These are phyloP conservation scores for Chrysoporthe puriensis DNA, from an alignment of 2,329 filamentous ascomycete species.

Conservation along the genomic window DNA sequence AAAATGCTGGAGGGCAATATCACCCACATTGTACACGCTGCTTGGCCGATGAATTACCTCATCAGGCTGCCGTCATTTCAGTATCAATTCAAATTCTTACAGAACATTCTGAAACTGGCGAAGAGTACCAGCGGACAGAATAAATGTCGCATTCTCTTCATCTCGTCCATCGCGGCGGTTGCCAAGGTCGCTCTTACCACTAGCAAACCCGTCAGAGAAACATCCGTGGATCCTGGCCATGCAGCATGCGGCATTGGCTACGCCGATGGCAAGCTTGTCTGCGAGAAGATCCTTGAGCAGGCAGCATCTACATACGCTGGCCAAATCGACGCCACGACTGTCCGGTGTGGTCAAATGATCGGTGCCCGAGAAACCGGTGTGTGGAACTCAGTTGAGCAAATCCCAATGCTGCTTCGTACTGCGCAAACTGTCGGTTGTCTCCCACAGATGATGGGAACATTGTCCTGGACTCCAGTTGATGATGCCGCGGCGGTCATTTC, in stretches of 20 bases:
- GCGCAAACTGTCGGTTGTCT: background rate
- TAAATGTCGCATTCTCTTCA: slow-evolving; percentile 5
- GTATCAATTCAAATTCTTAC: background rate
- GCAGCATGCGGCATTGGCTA: slow-evolving; percentile 3
- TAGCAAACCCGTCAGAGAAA: background rate
- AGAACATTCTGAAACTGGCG: slow-evolving; percentile 2
- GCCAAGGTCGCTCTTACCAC: background rate
- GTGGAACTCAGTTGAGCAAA: slow-evolving; percentile 9
- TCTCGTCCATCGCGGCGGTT: background rate
- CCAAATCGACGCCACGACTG: slow-evolving; percentile 11
- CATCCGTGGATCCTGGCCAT: background rate
- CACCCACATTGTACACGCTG: slow-evolving; percentile 13
- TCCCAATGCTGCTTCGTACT: background rate
- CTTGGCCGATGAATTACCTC: slow-evolving; percentile 7
- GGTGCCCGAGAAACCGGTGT: background rate
- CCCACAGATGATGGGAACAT: background rate
- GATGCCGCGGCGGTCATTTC: background rate
- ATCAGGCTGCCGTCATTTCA: background rate
- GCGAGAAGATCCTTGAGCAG: slow-evolving; percentile 6
- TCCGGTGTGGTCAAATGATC: slow-evolving; percentile 3
- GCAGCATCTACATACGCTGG: background rate
- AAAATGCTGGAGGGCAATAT: background rate
- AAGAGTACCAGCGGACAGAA: background rate
- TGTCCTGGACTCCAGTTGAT: slow-evolving; percentile 7
- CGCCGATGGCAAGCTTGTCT: slow-evolving; percentile 3